A percentile compares a stretch with the other conserved stretches of the same genome.
phyloP scores from a whole-genome alignment of 129 eudicot genomes.

The Chrysanthemum makinoi region DNA sequence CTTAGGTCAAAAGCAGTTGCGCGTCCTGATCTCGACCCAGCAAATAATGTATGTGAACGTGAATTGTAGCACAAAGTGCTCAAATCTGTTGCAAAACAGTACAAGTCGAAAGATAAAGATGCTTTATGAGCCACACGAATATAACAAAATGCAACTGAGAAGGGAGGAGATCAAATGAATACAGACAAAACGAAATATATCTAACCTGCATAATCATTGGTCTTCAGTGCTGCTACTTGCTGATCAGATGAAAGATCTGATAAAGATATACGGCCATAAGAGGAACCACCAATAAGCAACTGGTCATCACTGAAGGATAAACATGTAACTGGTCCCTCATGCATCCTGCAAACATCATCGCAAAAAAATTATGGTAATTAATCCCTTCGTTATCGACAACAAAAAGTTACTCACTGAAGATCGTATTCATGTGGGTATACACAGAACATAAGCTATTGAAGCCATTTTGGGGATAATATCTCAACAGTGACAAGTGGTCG shows the following conservation, averaged over 20 bases:
- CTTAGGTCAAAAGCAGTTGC: conserved; percentile 86
- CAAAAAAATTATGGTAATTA: not conserved
- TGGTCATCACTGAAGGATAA: conserved; percentile 71
- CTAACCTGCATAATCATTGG: conserved; percentile 62
- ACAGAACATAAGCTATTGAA: no score
- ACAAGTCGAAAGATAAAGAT: conserved; percentile 7
- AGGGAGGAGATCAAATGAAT: not conserved
- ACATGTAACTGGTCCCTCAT: conserved; percentile 65
- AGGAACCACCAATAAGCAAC: conserved; percentile 75
- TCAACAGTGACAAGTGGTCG: no score
- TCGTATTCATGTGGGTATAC: no score
- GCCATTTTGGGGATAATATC: no score
- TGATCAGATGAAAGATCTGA: conserved; percentile 77
- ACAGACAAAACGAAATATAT: conserved; percentile 9
- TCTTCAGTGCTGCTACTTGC: conserved; percentile 56
- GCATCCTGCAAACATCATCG: conserved; percentile 66
- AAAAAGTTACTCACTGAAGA: not conserved
- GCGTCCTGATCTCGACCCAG: conserved; percentile 74
- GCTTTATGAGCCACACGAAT: conserved; percentile 6
- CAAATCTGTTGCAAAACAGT: conserved; percentile 41
- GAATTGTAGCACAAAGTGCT: conserved; percentile 69
- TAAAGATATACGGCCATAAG: conserved; percentile 61
- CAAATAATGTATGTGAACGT: conserved; percentile 53
- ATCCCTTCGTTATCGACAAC: not conserved
- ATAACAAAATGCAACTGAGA: not conserved